phyloP scores from a whole-genome alignment of 306 rosid genomes.

The Spatholobus suberectus region DNA sequence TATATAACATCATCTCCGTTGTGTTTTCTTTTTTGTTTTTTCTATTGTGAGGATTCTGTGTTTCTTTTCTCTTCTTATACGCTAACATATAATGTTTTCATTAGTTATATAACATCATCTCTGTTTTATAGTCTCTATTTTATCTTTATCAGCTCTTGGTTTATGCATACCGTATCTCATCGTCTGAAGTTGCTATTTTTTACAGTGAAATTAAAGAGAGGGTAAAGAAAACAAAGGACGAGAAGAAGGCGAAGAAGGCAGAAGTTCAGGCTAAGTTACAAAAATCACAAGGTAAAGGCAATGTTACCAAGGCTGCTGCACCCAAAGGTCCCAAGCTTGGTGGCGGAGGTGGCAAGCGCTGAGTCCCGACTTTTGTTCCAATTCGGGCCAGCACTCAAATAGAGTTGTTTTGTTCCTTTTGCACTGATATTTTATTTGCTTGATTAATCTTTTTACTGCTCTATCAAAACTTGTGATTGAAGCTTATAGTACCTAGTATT shows the following conservation, averaged over 20 bases:
- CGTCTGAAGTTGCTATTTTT: neutral
- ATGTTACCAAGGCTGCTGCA: conserved; percentile 59
- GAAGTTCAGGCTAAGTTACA: conserved; percentile 68
- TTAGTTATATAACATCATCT: neutral
- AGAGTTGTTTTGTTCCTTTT: neutral
- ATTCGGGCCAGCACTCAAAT: conserved; percentile 17
- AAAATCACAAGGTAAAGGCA: conserved; percentile 62
- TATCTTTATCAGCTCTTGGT: neutral
- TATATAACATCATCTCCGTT: neutral
- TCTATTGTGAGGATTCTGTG: too few relatives aligned
- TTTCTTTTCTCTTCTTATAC: too few relatives aligned
- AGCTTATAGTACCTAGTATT: conserved; percentile 23
- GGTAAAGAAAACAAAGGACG: conserved; percentile 85
- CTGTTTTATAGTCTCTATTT: neutral
- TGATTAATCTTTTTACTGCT: neutral
- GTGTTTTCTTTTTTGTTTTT: too few relatives aligned
- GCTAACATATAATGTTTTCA: neutral
- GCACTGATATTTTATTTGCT: conserved; percentile 40
- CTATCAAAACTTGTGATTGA: conserved; percentile 26
- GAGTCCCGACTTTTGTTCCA: conserved; percentile 34
- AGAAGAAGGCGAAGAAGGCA: conserved; percentile 86
- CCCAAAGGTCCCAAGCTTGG: conserved; percentile 92
- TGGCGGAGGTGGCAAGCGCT: conserved; percentile 91
- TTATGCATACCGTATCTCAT: neutral
- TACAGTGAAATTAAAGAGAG: conserved; percentile 85